Conservation (phyloP, 441 rosid genomes). For the Bruguiera hainesii region DNA sequence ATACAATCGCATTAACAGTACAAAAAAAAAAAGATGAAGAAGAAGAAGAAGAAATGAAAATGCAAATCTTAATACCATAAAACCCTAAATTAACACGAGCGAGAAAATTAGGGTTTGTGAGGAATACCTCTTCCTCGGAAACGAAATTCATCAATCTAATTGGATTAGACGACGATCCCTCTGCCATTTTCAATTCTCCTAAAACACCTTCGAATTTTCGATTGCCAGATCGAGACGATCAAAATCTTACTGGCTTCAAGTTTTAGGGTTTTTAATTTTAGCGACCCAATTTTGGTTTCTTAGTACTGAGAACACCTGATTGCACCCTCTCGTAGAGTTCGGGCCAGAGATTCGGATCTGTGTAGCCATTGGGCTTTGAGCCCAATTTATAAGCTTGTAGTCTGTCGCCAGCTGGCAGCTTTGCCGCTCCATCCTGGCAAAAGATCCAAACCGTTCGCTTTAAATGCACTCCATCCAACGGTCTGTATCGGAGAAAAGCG, state of each 20-base stretch:
- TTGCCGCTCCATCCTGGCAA: neutral
- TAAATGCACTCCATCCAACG: slow-evolving; percentile 5
- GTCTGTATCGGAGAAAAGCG: slow-evolving; percentile 9
- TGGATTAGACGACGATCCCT: slow-evolving; percentile 43
- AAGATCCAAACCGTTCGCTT: neutral
- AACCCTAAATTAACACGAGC: neutral
- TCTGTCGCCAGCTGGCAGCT: slow-evolving; percentile 11
- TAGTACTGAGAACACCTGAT: neutral
- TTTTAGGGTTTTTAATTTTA: neutral
- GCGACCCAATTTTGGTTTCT: too few species aligned
- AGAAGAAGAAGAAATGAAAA: neutral
- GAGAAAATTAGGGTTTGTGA: slow-evolving; percentile 27
- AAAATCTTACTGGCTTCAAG: neutral
- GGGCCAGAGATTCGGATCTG: neutral
- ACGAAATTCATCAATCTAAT: slow-evolving; percentile 77
- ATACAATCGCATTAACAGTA: neutral
- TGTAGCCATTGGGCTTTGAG: neutral
- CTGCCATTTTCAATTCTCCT: slow-evolving; percentile 42
- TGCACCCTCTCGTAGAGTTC: neutral
- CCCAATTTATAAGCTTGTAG: neutral
- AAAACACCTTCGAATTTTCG: slow-evolving; percentile 3
- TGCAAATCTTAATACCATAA: neutral
- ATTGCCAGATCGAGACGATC: neutral
- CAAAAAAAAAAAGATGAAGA: neutral
- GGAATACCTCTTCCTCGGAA: slow-evolving; percentile 73